Percentiles rank a stretch among this genome's conserved stretches.
Conservation (phyloP, 805 yeast genomes). For the Yamadazyma paraphyllophila region DNA sequence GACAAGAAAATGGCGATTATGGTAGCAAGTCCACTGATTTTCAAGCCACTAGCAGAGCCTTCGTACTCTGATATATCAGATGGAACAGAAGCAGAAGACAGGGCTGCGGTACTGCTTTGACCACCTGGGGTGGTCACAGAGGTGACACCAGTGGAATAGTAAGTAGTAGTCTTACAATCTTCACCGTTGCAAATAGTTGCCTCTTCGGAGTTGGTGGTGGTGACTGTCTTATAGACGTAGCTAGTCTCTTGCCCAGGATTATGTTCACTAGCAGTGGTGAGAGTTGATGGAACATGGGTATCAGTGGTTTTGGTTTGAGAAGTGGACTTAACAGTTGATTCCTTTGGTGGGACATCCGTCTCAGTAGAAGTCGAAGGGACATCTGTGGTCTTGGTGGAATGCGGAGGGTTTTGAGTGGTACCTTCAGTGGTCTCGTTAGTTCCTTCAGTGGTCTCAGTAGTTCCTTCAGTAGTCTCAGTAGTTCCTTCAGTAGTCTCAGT, state of each 20-base stretch:
- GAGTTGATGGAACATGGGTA: slow-evolving; percentile 1
- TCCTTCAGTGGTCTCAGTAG: neutral
- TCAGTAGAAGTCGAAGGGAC: neutral
- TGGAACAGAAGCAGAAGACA: slow-evolving; percentile 4
- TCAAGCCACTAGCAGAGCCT: slow-evolving; percentile 8
- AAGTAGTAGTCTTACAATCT: slow-evolving; percentile 21
- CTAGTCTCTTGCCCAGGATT: slow-evolving; percentile 3
- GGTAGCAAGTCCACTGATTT: neutral
- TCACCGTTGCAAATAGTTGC: slow-evolving; percentile 19
- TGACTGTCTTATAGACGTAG: slow-evolving; percentile 6
- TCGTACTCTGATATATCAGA: slow-evolving; percentile 8
- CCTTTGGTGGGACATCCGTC: neutral
- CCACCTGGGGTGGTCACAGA: neutral
- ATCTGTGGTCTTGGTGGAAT: neutral
- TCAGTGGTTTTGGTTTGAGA: no score
- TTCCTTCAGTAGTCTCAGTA: slow-evolving; percentile 4
- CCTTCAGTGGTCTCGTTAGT: slow-evolving; percentile 2
- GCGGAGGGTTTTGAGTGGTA: neutral
- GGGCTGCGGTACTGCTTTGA: neutral
- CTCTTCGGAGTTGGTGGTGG: slow-evolving; percentile 12
- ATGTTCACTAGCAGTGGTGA: neutral
- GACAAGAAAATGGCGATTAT: slow-evolving; percentile 4
- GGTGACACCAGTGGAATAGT: slow-evolving; percentile 25
- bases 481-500: neutral
- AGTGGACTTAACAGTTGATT: neutral